Evolutionary conservation across 108 stramenopile genomes (phyloP).

Genomic region (Fistulifera solaris): DNA sequence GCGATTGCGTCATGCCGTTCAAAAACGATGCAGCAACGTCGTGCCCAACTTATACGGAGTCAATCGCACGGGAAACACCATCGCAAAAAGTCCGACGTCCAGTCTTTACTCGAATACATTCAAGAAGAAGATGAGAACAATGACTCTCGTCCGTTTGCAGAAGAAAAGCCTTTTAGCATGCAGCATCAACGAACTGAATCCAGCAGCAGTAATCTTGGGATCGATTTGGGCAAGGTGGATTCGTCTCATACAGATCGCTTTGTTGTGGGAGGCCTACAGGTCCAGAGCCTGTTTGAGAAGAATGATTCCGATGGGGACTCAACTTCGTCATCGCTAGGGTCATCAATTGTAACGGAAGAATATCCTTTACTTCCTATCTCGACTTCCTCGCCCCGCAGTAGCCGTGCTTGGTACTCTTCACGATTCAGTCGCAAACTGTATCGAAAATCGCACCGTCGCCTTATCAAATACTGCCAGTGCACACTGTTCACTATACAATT

Average conservation of each 20-base stretch:
- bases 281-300: conserved; percentile 3
- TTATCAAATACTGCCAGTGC: not conserved
- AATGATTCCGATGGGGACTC: not conserved
- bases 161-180: no score
- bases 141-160: no score
- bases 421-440: not conserved
- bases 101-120: no score
- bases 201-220: no score
- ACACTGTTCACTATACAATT: not conserved
- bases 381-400: not conserved
- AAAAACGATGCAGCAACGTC: no score
- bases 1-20: no score
- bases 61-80: no score
- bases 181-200: no score
- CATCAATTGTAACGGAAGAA: not conserved
- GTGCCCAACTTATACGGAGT: no score
- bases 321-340: not conserved
- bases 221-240: no score
- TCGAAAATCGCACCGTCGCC: not conserved
- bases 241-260: conserved; percentile 6
- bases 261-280: conserved; percentile 1
- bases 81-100: no score
- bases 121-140: no score
- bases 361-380: not conserved
- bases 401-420: conserved; percentile 1